phyloP scores from a whole-genome alignment of 345 rosid genomes.

The Pelargonium nanum region DNA sequence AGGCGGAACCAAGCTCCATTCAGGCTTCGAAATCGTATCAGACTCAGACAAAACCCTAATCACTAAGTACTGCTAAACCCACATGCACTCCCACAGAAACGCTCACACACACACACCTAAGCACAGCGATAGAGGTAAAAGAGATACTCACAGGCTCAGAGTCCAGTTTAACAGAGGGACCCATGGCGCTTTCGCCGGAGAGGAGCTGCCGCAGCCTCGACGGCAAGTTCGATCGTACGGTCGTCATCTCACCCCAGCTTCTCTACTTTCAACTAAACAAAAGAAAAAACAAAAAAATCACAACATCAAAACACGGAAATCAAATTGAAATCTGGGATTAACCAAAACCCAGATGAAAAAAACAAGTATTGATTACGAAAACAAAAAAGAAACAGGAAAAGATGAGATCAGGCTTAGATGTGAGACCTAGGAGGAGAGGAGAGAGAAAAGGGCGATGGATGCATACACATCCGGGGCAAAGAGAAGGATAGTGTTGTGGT shows the following conservation, averaged over 20 bases:
- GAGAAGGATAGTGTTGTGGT: not conserved
- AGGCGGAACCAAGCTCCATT: not conserved
- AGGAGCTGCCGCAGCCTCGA: slow-evolving; percentile 81
- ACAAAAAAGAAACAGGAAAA: slow-evolving; percentile 19
- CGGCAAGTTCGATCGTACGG: slow-evolving; percentile 80
- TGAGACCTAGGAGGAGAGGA: not conserved
- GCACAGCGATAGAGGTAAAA: not conserved
- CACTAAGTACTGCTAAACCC: not conserved
- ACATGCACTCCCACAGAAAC: not conserved
- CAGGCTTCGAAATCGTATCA: not conserved
- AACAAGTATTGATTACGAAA: not conserved
- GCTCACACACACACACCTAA: not conserved
- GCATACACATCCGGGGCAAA: not conserved
- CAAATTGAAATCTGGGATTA: slow-evolving; percentile 2
- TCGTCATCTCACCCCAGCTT: slow-evolving; percentile 51
- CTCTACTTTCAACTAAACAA: slow-evolving; percentile 24
- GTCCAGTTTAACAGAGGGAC: slow-evolving; percentile 70
- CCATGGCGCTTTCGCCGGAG: slow-evolving; percentile 67
- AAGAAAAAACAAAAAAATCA: not conserved
- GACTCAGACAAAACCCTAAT: not conserved
- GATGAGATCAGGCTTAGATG: not conserved
- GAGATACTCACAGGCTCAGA: slow-evolving; percentile 68
- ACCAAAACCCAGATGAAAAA: not conserved
- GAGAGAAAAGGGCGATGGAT: not conserved
- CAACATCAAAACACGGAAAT: slow-evolving; percentile 8